These are phyloP conservation scores for Leavenworthia alabamica DNA, from an alignment of 345 rosid species.

Conservation along the genomic window DNA sequence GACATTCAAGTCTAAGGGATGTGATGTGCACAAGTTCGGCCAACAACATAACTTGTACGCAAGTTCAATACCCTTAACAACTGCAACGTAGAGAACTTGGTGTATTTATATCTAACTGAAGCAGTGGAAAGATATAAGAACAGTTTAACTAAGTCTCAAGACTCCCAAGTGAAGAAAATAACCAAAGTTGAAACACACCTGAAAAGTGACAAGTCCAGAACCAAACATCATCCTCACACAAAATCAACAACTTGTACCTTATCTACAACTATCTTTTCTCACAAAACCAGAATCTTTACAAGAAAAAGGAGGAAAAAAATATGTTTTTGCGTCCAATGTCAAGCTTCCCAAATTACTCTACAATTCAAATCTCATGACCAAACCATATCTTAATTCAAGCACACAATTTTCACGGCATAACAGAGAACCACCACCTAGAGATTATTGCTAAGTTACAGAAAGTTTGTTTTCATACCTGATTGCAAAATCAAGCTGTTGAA, in stretches of 20 bases:
- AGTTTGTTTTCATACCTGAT: neutral
- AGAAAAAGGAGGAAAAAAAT: neutral
- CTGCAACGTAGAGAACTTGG: neutral
- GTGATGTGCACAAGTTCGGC: neutral
- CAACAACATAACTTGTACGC: neutral
- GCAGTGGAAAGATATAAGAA: neutral
- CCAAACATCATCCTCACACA: neutral
- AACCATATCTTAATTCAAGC: too few species aligned
- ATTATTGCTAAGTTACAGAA: neutral
- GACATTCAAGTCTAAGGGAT: neutral
- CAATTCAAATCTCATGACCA: neutral
- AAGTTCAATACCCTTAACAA: neutral
- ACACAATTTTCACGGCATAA: neutral
- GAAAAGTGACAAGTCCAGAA: neutral
- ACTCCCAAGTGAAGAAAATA: neutral
- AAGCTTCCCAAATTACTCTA: neutral
- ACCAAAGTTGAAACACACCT: neutral
- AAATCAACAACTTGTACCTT: neutral
- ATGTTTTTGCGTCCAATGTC: neutral
- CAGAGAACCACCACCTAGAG: neutral
- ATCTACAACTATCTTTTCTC: neutral
- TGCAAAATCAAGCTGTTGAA: slow-evolving; percentile 1
- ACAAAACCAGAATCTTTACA: neutral
- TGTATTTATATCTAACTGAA: neutral
- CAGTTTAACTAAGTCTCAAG: neutral